Evolutionary conservation across 2,329 filamentous ascomycete genomes (phyloP).

Genomic region (Zymoseptoria pseudotritici): DNA sequence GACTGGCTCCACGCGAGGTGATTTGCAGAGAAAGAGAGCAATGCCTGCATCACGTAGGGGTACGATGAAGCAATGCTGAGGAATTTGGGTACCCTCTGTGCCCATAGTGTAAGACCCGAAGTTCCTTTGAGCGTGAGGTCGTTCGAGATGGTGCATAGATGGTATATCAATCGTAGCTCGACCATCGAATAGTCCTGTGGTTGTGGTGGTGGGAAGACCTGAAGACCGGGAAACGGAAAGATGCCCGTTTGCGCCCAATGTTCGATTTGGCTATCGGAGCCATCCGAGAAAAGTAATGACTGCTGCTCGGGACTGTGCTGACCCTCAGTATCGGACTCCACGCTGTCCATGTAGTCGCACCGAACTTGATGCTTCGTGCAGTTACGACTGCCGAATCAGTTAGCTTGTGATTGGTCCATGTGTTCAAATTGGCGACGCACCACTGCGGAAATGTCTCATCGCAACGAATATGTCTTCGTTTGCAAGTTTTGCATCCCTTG

Average conservation of each 20-base stretch:
- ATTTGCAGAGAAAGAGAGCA: conserved; percentile 89
- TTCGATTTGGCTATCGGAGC: conserved; percentile 73
- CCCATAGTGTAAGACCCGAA: conserved; percentile 85
- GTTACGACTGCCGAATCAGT: conserved; percentile 62
- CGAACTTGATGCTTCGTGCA: conserved; percentile 98
- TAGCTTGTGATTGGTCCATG: not conserved
- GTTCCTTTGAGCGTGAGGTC: conserved; percentile 66
- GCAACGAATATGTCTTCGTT: conserved; percentile 92
- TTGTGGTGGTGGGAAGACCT: conserved; percentile 66
- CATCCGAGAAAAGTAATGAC: conserved; percentile 74
- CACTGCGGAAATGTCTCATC: conserved; percentile 98
- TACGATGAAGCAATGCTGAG: conserved; percentile 74
- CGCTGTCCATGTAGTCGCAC: conserved; percentile 92
- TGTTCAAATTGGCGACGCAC: conserved; percentile 43
- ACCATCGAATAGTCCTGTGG: conserved; percentile 66
- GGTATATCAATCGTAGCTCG: conserved; percentile 82
- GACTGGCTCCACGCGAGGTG: conserved; percentile 86
- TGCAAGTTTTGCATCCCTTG: conserved; percentile 97
- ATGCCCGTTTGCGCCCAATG: conserved; percentile 76
- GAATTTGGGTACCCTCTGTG: conserved; percentile 84
- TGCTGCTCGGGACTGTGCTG: conserved; percentile 46
- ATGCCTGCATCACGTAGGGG: conserved; percentile 86
- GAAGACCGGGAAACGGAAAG: conserved; percentile 77
- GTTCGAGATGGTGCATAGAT: conserved; percentile 77
- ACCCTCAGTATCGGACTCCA: conserved; percentile 55